These are phyloP conservation scores for Eremomyces bilateralis DNA, from an alignment of 495 filamentous ascomycete species.

Conservation along the genomic window DNA sequence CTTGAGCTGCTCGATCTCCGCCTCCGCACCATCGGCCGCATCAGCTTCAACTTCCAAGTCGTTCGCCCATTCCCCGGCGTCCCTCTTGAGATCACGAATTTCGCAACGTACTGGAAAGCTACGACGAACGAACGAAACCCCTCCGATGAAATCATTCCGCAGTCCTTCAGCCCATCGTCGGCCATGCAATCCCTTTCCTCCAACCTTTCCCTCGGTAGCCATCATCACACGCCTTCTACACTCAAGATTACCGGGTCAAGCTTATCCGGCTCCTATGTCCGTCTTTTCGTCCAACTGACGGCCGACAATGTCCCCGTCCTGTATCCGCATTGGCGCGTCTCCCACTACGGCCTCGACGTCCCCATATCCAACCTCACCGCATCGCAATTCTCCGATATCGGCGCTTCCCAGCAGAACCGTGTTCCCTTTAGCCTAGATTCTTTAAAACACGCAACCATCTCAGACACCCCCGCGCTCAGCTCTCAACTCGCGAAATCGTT, in stretches of 20 bases:
- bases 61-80: constrained; percentile 93
- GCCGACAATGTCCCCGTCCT: constrained; percentile 70
- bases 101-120: constrained; percentile 98
- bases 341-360: constrained; percentile 56
- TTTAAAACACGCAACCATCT: constrained; percentile 23
- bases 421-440: constrained; percentile 23
- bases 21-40: constrained; percentile 80
- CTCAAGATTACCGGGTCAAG: constrained; percentile 93
- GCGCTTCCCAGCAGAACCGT: constrained; percentile 22
- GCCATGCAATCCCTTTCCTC: no score
- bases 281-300: constrained; percentile 77
- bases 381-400: constrained; percentile 48
- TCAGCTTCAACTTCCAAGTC: constrained; percentile 82
- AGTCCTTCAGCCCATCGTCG: no score
- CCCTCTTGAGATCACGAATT: constrained; percentile 86
- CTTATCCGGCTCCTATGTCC: constrained; percentile 77
- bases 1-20: constrained; percentile 83
- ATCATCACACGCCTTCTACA: constrained; percentile 31
- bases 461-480: constrained; percentile 43
- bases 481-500: constrained; percentile 50
- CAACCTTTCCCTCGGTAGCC: neutral
- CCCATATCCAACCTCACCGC: constrained; percentile 56
- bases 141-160: no score
- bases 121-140: constrained; percentile 73
- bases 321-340: constrained; percentile 61